Evolutionary conservation across 1,284 basidiomycete genomes (phyloP), one percentile per base, ranked within the genome.

Genomic region (Ustilago nuda): DNA sequence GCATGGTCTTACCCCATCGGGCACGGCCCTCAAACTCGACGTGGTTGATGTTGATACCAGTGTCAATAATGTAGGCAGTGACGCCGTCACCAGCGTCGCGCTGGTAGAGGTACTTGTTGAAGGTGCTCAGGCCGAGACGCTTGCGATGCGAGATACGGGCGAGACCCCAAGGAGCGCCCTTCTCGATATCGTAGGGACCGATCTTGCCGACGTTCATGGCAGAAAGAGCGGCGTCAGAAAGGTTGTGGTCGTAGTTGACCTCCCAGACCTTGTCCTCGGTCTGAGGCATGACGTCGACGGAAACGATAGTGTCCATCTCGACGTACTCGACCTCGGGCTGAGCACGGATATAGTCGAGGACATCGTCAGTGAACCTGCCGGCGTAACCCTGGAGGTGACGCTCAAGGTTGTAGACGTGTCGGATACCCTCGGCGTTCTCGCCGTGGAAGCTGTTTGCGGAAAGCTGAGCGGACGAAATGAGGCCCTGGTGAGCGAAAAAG

Each of bases 241-340:
- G 92, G 78, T 88, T 89, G 27, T 96, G 93, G 78, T 95, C 67
- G 66, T 76, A 76, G 19, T 68, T 41, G 52, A 77, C 70, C 27
- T 84, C 78, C 73, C 73, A 79, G 54, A 82, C 74, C 48, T 68
- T 76, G 58, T 76, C 70, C 36, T 76, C 76, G 53, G 79, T 70
- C 62, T 85, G 79, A 37, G 75, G 79, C 70, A 85, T 79, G 72
- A 83, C 79, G 59, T 76, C 72, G 36, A 78, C 70, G 17, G 69
- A 76, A 33, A 85, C 84, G 57, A 79, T 62, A n/a, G 83, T 76
- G 78, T 99, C 97, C 72, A 89, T 90, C 89, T 99, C 97, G 70
- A 99, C 89, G 84, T 92, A 96, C 36, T 92, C 93, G 56, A 99
- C 95, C 86, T 96, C 95, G 19, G 95, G 95, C 88, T 92, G 89